phyloP scores from a whole-genome alignment of 352 stramenopile species.

The Phytophthora kernoviae region DNA sequence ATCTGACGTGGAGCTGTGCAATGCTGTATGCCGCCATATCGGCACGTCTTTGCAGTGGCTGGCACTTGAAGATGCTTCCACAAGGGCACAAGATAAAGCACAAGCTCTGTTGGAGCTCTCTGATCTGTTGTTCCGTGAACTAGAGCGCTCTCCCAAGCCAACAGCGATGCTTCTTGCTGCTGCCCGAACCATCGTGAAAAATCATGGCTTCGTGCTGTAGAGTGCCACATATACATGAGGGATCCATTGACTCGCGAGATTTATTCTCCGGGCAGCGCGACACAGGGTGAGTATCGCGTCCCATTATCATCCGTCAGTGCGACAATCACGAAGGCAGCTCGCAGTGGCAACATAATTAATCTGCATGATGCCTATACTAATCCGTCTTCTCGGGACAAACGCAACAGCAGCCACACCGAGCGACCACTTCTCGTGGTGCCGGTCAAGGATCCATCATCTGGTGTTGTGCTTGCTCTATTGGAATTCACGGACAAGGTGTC shows the following conservation, averaged over 20 bases:
- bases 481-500: conserved; percentile 65
- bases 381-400: conserved; percentile 26
- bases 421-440: conserved; percentile 76
- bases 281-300: conserved; percentile 53
- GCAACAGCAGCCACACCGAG: conserved; percentile 5
- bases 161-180: conserved; percentile 52
- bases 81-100: conserved; percentile 64
- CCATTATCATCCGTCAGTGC: conserved; percentile 44
- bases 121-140: conserved; percentile 62
- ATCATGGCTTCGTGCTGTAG: conserved; percentile 24
- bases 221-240: conserved; percentile 75
- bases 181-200: conserved; percentile 22
- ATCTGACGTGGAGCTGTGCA: conserved; percentile 61
- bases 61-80: conserved; percentile 60
- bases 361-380: conserved; percentile 64
- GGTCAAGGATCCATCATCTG: conserved; percentile 70
- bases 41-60: conserved; percentile 58
- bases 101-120: conserved; percentile 72
- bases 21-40: conserved; percentile 58
- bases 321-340: conserved; percentile 64
- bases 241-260: conserved; percentile 64
- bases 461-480: conserved; percentile 66
- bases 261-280: conserved; percentile 51
- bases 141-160: conserved; percentile 67
- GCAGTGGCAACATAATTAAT: conserved; percentile 76